phyloP scores from a whole-genome alignment of 2,329 filamentous ascomycete genomes.

The Zymoseptoria tritici region DNA sequence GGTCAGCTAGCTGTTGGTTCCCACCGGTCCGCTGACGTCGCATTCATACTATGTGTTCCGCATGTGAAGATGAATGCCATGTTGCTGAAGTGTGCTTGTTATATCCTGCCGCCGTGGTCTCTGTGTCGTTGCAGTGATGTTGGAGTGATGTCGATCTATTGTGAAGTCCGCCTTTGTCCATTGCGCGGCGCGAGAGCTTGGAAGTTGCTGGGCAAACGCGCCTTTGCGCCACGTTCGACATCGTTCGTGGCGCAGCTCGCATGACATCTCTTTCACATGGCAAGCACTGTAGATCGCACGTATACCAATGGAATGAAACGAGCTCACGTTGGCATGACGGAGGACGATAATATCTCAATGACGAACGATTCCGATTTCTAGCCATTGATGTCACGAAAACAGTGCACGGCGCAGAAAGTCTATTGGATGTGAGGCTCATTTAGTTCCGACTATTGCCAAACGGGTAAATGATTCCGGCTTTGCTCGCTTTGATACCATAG shows the following conservation, averaged over 20 bases:
- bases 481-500: background rate
- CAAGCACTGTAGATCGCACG: background rate
- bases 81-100: background rate
- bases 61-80: slow-evolving; percentile 43
- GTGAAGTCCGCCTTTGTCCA: background rate
- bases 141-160: background rate
- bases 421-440: background rate
- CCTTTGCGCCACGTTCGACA: background rate
- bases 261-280: background rate
- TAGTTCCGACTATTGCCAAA: background rate
- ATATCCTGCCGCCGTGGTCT: background rate
- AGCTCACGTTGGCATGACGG: background rate
- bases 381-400: background rate
- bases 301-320: too few relatives aligned
- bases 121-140: background rate
- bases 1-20: background rate
- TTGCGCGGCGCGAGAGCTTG: slow-evolving; percentile 9
- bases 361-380: background rate
- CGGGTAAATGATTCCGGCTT: background rate
- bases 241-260: background rate
- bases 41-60: slow-evolving; percentile 40
- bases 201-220: background rate
- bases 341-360: background rate
- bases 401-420: background rate
- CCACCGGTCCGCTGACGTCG: background rate